A percentile compares a stretch with the other conserved stretches of the same genome.
Evolutionary conservation across 352 stramenopile genomes (phyloP).

Genomic region (Globisporangium solare): DNA sequence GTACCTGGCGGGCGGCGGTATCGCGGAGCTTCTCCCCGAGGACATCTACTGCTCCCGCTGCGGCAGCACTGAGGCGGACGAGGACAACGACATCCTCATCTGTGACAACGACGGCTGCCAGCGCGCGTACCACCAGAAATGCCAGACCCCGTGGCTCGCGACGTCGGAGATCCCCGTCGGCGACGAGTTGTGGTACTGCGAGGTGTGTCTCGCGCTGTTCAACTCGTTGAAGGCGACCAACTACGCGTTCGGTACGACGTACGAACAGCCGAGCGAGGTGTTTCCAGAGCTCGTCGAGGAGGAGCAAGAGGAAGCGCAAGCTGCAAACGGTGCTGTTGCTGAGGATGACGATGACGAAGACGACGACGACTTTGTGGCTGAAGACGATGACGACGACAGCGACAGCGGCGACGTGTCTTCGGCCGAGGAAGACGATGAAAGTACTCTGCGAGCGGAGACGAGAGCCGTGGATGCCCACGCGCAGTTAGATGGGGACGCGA

Average conservation of each 20-base stretch:
- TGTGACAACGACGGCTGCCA: constrained; percentile 72
- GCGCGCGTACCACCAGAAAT: constrained; percentile 79
- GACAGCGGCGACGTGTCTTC: constrained; percentile 5
- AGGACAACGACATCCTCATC: constrained; percentile 82
- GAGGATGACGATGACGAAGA: constrained; percentile 13
- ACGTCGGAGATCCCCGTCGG: constrained; percentile 62
- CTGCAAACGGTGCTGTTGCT: constrained; percentile 11
- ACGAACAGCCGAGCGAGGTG: constrained; percentile 49
- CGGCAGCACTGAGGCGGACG: constrained; percentile 47
- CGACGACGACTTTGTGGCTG: constrained; percentile 49
- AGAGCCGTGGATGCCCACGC: constrained; percentile 7
- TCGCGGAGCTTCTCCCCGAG: constrained; percentile 15
- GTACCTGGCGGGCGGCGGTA: constrained; percentile 18
- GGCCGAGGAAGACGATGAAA: constrained; percentile 11
- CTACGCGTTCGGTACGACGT: constrained; percentile 65
- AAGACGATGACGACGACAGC: constrained; percentile 22
- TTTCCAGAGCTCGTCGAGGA: constrained; percentile 31
- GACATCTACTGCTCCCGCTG: constrained; percentile 82
- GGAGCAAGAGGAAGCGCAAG: constrained; percentile 22
- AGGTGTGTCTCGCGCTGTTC: constrained; percentile 71
- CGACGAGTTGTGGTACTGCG: constrained; percentile 76
- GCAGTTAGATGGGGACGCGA: constrained; percentile 14
- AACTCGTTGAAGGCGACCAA: constrained; percentile 81
- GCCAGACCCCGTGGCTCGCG: constrained; percentile 51
- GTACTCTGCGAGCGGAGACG: not conserved